Evolutionary conservation across 2,329 filamentous ascomycete species (phyloP).

Genomic region (Sphaerulina musiva): DNA sequence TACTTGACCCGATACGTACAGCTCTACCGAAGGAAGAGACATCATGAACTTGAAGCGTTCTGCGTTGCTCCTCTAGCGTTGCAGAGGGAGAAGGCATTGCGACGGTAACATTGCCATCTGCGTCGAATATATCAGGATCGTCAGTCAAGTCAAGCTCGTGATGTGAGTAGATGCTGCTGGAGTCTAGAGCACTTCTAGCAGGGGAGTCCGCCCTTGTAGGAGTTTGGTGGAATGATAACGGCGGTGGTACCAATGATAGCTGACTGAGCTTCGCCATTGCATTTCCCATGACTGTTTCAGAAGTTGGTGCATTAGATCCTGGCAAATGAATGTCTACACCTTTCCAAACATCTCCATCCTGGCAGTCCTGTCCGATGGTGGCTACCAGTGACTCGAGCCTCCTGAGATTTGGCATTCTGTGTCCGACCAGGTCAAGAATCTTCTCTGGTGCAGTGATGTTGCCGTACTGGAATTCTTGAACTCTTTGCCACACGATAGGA

Average conservation of each 20-base stretch:
- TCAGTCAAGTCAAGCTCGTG: not conserved
- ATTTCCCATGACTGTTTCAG: not conserved
- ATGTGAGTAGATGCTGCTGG: not conserved
- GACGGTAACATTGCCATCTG: not conserved
- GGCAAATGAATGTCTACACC: not conserved
- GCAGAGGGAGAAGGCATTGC: not conserved
- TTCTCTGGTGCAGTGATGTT: constrained; percentile 14
- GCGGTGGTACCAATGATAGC: constrained; percentile 1
- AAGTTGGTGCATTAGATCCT: not conserved
- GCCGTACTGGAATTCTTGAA: constrained; percentile 26
- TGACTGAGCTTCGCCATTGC: not conserved
- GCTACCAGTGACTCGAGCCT: not conserved
- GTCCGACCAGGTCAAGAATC: not conserved
- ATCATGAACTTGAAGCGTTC: not conserved
- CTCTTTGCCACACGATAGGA: constrained; percentile 19
- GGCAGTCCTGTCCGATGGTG: not conserved
- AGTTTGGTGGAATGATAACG: not conserved
- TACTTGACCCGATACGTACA: not conserved
- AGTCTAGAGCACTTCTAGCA: not conserved
- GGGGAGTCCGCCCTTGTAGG: not conserved
- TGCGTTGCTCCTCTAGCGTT: not conserved
- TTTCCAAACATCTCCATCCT: not conserved
- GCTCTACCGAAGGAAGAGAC: not conserved
- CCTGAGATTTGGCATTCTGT: constrained; percentile 1
- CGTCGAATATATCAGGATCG: not conserved